These are phyloP conservation scores for Metschnikowia chrysomelidarum DNA, from an alignment of 805 yeast genomes.

Conservation along the genomic window DNA sequence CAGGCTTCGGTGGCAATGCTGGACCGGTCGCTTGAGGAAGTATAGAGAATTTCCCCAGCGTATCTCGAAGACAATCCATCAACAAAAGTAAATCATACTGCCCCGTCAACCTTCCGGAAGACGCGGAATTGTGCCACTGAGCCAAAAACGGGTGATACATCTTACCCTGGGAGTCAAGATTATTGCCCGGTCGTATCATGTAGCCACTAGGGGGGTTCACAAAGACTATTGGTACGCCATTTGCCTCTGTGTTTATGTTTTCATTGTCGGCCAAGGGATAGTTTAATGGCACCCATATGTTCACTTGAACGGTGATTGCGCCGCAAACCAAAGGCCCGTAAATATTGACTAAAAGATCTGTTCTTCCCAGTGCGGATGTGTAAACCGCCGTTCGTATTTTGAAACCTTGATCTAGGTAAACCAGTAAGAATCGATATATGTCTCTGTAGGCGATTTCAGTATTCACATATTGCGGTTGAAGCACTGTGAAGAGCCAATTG, in stretches of 20 bases:
- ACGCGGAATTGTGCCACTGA: slow-evolving; percentile 46
- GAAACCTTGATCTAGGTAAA: slow-evolving; percentile 45
- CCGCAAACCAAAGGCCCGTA: slow-evolving; percentile 50
- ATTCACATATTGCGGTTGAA: slow-evolving; percentile 54
- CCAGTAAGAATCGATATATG: slow-evolving; percentile 49
- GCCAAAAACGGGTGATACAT: slow-evolving; percentile 67
- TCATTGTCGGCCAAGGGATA: slow-evolving; percentile 50
- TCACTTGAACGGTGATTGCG: slow-evolving; percentile 45
- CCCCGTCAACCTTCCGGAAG: slow-evolving; percentile 3
- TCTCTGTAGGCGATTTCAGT: slow-evolving; percentile 65
- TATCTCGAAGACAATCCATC: slow-evolving; percentile 29
- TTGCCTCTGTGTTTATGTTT: slow-evolving; percentile 14
- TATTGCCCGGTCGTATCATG: slow-evolving; percentile 54
- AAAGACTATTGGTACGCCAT: slow-evolving; percentile 60
- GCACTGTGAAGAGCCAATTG: slow-evolving; percentile 41
- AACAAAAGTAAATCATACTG: slow-evolving; percentile 31
- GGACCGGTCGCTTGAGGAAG: slow-evolving; percentile 29
- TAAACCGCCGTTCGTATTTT: slow-evolving; percentile 64
- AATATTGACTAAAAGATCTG: slow-evolving; percentile 59
- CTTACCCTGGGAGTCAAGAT: slow-evolving; percentile 68
- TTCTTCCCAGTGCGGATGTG: slow-evolving; percentile 53
- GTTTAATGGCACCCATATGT: slow-evolving; percentile 71
- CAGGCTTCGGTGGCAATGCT: slow-evolving; percentile 25
- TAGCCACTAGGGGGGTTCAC: slow-evolving; percentile 54
- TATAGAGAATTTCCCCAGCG: slow-evolving; percentile 41